These are phyloP conservation scores for Triticum urartu DNA, from an alignment of 176 grass and related monocot species.

Conservation along the genomic window DNA sequence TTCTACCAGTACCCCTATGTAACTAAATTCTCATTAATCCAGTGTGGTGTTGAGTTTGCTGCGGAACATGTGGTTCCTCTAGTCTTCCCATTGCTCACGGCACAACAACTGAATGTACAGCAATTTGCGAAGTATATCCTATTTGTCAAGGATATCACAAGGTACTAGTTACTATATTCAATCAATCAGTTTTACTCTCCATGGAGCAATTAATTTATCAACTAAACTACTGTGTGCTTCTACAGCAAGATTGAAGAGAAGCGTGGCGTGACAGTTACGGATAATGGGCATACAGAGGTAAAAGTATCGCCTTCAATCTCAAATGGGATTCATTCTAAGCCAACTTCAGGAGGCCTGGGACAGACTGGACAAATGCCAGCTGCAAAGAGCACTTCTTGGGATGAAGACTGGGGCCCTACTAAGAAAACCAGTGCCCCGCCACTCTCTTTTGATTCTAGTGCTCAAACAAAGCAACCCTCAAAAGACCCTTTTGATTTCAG, in stretches of 20 bases:
- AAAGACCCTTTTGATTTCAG: slow-evolving; percentile 43
- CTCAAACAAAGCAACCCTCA: slow-evolving; percentile 38
- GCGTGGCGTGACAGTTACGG: slow-evolving; percentile 75
- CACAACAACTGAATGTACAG: slow-evolving; percentile 87
- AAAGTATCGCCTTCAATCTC: slow-evolving; percentile 51
- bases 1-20: slow-evolving; percentile 3
- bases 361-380: slow-evolving; percentile 40
- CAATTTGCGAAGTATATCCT: slow-evolving; percentile 99
- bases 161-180: slow-evolving; percentile 53
- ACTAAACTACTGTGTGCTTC: slow-evolving; percentile 23
- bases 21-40: slow-evolving; percentile 36
- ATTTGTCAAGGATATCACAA: slow-evolving; percentile 94
- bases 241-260: slow-evolving; percentile 99
- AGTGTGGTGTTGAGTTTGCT: slow-evolving; percentile 90
- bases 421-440: slow-evolving; percentile 54
- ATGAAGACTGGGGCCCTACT: slow-evolving; percentile 91
- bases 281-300: slow-evolving; percentile 55
- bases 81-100: slow-evolving; percentile 83
- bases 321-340: slow-evolving; percentile 66
- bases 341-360: slow-evolving; percentile 33
- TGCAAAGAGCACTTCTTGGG: slow-evolving; percentile 70
- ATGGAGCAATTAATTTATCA: slow-evolving; percentile 9
- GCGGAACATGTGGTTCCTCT: slow-evolving; percentile 82
- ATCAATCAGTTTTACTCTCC: slow-evolving; percentile 1
- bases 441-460: slow-evolving; percentile 38